Percentiles rank a stretch among this genome's conserved stretches.
Conservation (phyloP, 2,329 filamentous ascomycete genomes). For the Diaporthe australafricana region DNA sequence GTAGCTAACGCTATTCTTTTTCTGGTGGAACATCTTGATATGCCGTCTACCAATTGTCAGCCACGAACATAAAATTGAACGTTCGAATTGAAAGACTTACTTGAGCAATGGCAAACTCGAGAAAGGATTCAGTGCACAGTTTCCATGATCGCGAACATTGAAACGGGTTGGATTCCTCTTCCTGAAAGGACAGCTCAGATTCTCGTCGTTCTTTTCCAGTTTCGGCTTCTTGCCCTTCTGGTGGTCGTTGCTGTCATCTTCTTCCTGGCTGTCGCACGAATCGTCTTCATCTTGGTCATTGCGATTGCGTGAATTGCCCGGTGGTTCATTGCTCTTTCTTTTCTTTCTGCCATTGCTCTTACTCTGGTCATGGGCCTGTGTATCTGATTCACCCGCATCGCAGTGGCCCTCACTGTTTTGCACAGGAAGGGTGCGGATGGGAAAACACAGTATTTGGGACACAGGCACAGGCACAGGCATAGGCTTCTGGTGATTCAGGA, state of each 20-base stretch:
- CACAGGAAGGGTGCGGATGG: not conserved
- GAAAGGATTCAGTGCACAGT: not conserved
- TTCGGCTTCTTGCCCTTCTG: not conserved
- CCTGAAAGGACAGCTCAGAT: slow-evolving; percentile 4
- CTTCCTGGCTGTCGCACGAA: not conserved
- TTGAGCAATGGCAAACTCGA: slow-evolving; percentile 10
- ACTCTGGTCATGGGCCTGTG: rapidly evolving
- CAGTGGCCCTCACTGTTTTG: not conserved
- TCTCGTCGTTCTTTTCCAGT: not conserved
- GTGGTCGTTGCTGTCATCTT: not conserved
- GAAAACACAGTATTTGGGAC: not conserved
- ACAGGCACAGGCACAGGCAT: rapidly evolving
- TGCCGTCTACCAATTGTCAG: not conserved
- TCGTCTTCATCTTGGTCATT: not conserved
- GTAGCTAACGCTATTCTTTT: not conserved
- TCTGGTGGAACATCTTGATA: not conserved
- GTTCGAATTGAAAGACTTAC: not conserved
- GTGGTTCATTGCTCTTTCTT: not conserved
- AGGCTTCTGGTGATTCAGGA: not conserved
- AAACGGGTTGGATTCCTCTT: slow-evolving; percentile 16
- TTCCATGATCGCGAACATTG: not conserved
- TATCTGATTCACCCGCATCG: not conserved
- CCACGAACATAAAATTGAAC: rapidly evolving
- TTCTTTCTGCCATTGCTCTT: not conserved
- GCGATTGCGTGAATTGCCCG: no score